phyloP scores from a whole-genome alignment of 108 stramenopile species.

The Nitzschia putrida region DNA sequence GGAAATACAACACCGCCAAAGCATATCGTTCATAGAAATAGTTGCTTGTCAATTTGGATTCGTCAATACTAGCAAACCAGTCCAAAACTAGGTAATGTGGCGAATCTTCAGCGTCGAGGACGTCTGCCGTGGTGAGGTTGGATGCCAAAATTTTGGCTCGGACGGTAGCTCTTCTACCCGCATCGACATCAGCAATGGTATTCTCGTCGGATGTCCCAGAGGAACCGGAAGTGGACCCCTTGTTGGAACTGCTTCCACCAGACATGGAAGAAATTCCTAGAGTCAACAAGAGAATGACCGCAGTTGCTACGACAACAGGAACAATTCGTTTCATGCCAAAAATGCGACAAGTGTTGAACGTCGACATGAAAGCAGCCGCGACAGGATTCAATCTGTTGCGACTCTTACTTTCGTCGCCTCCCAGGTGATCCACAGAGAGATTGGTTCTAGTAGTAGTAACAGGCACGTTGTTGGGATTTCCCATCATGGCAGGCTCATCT shows the following conservation, averaged over 20 bases:
- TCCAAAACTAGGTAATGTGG: constrained; percentile 44
- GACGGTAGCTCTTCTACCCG: constrained; percentile 17
- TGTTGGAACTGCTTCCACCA: not conserved
- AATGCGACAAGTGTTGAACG: constrained; percentile 1
- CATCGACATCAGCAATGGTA: not conserved
- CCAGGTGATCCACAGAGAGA: not conserved
- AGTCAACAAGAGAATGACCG: constrained; percentile 10
- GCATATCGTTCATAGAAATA: constrained; percentile 46
- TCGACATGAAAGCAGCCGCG: constrained; percentile 18
- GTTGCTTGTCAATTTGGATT: constrained; percentile 21
- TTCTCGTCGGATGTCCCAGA: constrained; percentile 1
- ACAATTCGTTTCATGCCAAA: constrained; percentile 16
- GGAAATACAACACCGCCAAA: constrained; percentile 50
- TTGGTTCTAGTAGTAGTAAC: not conserved
- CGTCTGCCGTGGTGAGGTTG: constrained; percentile 13
- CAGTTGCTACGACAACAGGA: not conserved
- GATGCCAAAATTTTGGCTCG: constrained; percentile 19
- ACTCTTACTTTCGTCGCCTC: constrained; percentile 1
- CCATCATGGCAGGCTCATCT: constrained; percentile 26
- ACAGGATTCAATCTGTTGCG: constrained; percentile 19
- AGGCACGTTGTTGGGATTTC: not conserved
- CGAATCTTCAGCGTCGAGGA: constrained; percentile 21
- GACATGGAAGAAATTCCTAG: constrained; percentile 5
- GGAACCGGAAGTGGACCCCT: not conserved
- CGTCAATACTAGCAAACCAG: constrained; percentile 47